These are phyloP conservation scores for Barnettozyma salicaria DNA, from an alignment of 805 yeast species.

Conservation along the genomic window DNA sequence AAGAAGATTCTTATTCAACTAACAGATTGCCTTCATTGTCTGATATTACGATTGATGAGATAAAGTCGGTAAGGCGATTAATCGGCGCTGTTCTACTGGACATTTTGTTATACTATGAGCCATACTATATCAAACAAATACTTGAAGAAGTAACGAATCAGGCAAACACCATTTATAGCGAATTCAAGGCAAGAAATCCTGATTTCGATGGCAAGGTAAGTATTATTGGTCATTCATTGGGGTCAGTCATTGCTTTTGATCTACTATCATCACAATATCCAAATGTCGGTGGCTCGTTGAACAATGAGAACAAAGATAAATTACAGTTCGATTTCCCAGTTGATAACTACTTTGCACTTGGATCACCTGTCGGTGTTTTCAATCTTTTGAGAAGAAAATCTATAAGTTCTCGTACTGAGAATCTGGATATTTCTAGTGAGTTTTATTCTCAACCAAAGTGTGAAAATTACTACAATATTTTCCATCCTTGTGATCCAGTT, in stretches of 20 bases:
- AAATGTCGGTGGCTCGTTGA: not conserved
- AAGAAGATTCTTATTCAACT: conserved; percentile 33
- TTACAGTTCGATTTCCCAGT: conserved; percentile 60
- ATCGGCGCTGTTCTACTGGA: conserved; percentile 87
- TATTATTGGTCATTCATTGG: conserved; percentile 85
- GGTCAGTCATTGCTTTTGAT: conserved; percentile 81
- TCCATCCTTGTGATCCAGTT: conserved; percentile 89
- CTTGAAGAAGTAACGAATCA: conserved; percentile 53
- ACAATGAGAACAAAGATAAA: conserved; percentile 20
- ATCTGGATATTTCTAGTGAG: conserved; percentile 10
- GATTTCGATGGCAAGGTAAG: conserved; percentile 75
- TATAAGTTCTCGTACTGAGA: conserved; percentile 38
- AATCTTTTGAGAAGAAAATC: conserved; percentile 62
- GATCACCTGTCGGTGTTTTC: conserved; percentile 88
- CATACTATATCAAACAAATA: conserved; percentile 56
- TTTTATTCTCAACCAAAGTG: conserved; percentile 42
- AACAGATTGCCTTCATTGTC: conserved; percentile 53
- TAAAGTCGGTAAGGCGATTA: conserved; percentile 67
- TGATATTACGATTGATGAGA: conserved; percentile 73
- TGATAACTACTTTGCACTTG: conserved; percentile 70
- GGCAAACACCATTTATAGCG: conserved; percentile 54
- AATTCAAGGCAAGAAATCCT: conserved; percentile 61
- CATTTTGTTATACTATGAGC: conserved; percentile 73
- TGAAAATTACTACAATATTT: conserved; percentile 68
- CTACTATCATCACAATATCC: conserved; percentile 33